Percentiles rank a stretch among this genome's conserved stretches.
Conservation (phyloP, 2,329 filamentous ascomycete species). For the Aspergillus nomiae region DNA sequence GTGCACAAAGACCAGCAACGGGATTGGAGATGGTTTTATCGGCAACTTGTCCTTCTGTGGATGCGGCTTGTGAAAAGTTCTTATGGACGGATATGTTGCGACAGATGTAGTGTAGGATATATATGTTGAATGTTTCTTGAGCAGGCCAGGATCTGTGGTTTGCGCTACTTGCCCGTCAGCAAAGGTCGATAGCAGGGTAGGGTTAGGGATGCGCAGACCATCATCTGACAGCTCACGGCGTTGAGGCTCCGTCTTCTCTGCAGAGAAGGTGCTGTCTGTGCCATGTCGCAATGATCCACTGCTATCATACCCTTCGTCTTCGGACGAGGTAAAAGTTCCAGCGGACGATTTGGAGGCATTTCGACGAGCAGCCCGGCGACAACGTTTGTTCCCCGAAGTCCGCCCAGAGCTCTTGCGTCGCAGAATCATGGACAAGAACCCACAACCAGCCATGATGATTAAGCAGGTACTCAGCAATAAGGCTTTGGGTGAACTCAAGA, state of each 20-base stretch:
- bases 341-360: conserved; percentile 27
- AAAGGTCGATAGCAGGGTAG: neutral
- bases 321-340: conserved; percentile 36
- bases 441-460: conserved; percentile 40
- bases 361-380: conserved; percentile 23
- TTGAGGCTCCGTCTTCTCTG: conserved; percentile 26
- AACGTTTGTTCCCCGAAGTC: conserved; percentile 20
- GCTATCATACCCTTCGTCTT: conserved; percentile 40
- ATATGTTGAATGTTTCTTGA: conserved; percentile 74
- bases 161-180: conserved; percentile 29
- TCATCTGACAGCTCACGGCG: conserved; percentile 31
- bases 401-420: conserved; percentile 23
- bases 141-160: conserved; percentile 72
- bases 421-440: conserved; percentile 32
- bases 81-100: conserved; percentile 72
- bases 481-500: conserved; percentile 31
- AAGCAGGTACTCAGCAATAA: conserved; percentile 35
- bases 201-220: conserved; percentile 26
- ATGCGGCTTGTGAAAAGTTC: conserved; percentile 82
- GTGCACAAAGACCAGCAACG: conserved; percentile 87
- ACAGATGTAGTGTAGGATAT: conserved; percentile 71
- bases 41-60: conserved; percentile 81
- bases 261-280: conserved; percentile 22
- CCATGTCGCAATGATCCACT: conserved; percentile 33
- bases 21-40: conserved; percentile 69